Base-by-base conservation (phyloP, 768 basidiomycete genomes). In the Sarcomyxa edulis region DNA sequence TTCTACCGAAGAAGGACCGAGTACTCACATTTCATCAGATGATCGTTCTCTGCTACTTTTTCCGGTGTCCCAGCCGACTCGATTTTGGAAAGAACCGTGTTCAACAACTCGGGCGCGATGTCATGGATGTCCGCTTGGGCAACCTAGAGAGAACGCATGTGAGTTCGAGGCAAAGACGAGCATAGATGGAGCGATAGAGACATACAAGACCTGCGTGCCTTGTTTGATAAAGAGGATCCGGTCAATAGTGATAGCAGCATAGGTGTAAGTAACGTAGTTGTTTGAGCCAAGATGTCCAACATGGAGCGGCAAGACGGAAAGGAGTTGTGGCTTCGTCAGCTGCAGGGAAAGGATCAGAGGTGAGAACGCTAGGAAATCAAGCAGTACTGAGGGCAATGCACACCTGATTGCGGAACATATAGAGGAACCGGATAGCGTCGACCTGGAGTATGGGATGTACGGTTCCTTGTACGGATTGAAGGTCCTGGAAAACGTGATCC, bases 231-330 rank as follows among this genome's bases (percentile, higher is more conserved):
- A 90, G 27, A 99, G 64, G 38, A 97, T 83, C 6, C 93, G 78
- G 53, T 99, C 96, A 53, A 99, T 94, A n/a, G 94, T 91, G 51
- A 97, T 93, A 12, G 96, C 94, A 7, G 94, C 92, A 60, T 97
- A 98, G 0, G 95, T 94, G 52, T 87, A 95, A 18, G 86, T 84
- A 33, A 98, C 95, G 60, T 91, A 94, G 54, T 92, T 91, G 36
- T 73, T 66, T 14, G 89, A 90, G 5, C 69, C 65, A 23, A 98
- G 78, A 56, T 95, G 94, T 9, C 72, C 80, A 18, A 84, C 76
- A 7, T 98, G 77, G 14, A 89, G 70, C 0, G 95, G 96, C 1
- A 98, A 65, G 15, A 98, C 95, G 2, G 89, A 82, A 6, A 94
- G 71, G 7, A 98, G 71, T 72, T 99, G 95, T 11, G 84, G 78